phyloP scores from a whole-genome alignment of 805 yeast genomes.

The Saturnispora gosingensis region DNA sequence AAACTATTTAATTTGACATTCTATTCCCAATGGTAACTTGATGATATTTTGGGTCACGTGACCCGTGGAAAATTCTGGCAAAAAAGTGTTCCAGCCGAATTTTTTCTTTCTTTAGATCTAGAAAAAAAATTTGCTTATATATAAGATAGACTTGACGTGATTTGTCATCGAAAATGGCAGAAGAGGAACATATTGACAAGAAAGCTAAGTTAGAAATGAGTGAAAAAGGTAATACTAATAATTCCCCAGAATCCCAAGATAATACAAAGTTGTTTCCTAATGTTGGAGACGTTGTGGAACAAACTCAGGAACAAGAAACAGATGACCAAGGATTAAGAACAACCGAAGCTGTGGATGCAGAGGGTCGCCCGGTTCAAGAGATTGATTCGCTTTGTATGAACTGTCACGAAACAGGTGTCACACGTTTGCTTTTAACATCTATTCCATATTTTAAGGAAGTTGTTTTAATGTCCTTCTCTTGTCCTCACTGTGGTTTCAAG shows the following conservation, averaged over 20 bases:
- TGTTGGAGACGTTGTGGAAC: conserved; percentile 53
- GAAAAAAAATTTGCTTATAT: background rate
- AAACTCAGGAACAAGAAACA: conserved; percentile 23
- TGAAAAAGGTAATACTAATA: conserved; percentile 6
- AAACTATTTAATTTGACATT: background rate
- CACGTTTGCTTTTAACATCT: conserved; percentile 73
- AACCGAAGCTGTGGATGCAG: conserved; percentile 75
- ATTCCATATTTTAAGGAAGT: conserved; percentile 91
- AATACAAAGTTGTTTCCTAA: conserved; percentile 41
- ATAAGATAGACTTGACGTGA: background rate
- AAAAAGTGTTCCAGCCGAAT: background rate
- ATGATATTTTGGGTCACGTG: conserved; percentile 1
- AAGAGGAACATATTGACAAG: conserved; percentile 14
- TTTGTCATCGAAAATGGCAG: background rate
- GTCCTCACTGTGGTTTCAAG: conserved; percentile 89
- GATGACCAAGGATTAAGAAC: conserved; percentile 31
- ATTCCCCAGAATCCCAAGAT: conserved; percentile 10
- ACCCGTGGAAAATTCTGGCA: conserved; percentile 2
- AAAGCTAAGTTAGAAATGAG: conserved; percentile 23
- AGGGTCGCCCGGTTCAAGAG: conserved; percentile 93
- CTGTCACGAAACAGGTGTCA: conserved; percentile 79
- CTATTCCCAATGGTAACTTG: background rate
- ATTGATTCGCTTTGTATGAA: conserved; percentile 93
- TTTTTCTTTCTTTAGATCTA: background rate
- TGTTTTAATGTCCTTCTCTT: conserved; percentile 87